A percentile compares a stretch with the other conserved stretches of the same genome.
Evolutionary conservation across 2,329 filamentous ascomycete species (phyloP).

Genomic region (Calonectria montana): DNA sequence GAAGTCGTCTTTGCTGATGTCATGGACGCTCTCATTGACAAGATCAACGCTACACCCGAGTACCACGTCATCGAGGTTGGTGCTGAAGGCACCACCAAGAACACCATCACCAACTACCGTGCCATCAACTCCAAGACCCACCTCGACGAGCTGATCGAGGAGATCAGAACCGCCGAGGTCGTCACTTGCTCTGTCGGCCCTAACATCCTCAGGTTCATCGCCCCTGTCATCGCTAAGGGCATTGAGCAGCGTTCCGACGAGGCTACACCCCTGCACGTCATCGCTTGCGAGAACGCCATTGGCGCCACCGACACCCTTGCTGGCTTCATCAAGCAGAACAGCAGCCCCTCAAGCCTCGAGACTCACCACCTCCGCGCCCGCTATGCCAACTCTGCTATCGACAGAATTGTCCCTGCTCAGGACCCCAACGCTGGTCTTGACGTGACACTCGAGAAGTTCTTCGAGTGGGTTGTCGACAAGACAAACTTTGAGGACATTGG

Average conservation of each 20-base stretch:
- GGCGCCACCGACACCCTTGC: slow-evolving; percentile 91
- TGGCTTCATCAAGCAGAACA: slow-evolving; percentile 83
- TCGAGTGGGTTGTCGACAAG: slow-evolving; percentile 96
- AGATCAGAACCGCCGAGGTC: slow-evolving; percentile 87
- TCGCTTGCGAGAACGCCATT: slow-evolving; percentile 98
- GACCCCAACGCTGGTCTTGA: slow-evolving; percentile 82
- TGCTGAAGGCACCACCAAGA: slow-evolving; percentile 81
- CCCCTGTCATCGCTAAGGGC: slow-evolving; percentile 93
- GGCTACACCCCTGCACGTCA: slow-evolving; percentile 81
- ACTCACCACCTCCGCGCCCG: slow-evolving; percentile 80
- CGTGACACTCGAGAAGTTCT: slow-evolving; percentile 98
- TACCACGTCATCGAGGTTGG: slow-evolving; percentile 97
- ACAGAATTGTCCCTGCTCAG: slow-evolving; percentile 96
- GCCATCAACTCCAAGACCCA: slow-evolving; percentile 95
- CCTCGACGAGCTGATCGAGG: slow-evolving; percentile 82
- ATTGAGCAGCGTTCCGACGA: slow-evolving; percentile 79
- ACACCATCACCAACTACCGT: slow-evolving; percentile 92
- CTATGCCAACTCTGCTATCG: slow-evolving; percentile 98
- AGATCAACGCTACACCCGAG: slow-evolving; percentile 77
- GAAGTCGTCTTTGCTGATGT: slow-evolving; percentile 98
- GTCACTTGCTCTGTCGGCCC: slow-evolving; percentile 98
- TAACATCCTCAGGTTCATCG: slow-evolving; percentile 96
- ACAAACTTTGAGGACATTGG: slow-evolving; percentile 80
- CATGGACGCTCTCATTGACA: slow-evolving; percentile 82
- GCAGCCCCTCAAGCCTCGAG: slow-evolving; percentile 73